phyloP scores from a whole-genome alignment of 192 early-diverging fungal species.

The Podila minutissima region DNA sequence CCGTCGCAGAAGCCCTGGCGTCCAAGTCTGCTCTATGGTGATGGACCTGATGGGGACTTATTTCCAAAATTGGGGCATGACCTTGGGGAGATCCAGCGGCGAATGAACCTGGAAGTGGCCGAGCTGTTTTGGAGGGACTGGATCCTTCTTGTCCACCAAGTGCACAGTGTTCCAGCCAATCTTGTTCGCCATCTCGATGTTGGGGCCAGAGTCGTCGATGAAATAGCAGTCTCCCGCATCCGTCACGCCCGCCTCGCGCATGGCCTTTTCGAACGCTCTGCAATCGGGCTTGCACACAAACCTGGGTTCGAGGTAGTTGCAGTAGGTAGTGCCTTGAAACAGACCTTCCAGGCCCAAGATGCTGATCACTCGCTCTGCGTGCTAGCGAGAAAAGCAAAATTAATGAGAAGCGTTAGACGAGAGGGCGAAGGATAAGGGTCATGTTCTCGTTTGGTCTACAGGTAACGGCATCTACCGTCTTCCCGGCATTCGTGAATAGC shows the following conservation, averaged over 20 bases:
- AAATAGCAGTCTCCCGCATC: constrained; percentile 28
- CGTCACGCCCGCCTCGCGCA: constrained; percentile 37
- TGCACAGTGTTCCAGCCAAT: constrained; percentile 60
- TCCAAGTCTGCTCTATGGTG: too few relatives aligned
- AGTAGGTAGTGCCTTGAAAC: constrained; percentile 75
- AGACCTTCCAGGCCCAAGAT: constrained; percentile 69
- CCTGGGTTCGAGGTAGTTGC: constrained; percentile 21
- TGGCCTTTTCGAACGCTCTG: constrained; percentile 35
- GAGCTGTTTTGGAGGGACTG: constrained; percentile 4
- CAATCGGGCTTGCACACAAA: constrained; percentile 40
- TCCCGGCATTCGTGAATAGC: constrained; percentile 84
- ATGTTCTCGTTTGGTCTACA: background rate
- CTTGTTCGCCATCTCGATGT: constrained; percentile 67
- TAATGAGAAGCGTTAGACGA: background rate
- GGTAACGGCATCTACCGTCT: constrained; percentile 42
- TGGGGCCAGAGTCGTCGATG: constrained; percentile 58
- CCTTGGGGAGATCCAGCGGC: constrained; percentile 66
- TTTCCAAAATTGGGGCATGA: constrained; percentile 69
- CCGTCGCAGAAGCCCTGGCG: too few relatives aligned
- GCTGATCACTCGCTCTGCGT: constrained; percentile 16
- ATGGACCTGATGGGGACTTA: background rate
- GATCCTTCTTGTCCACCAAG: constrained; percentile 36
- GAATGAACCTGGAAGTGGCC: constrained; percentile 62
- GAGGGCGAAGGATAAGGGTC: background rate
- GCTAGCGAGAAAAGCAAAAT: constrained; percentile 17